Base-by-base conservation (phyloP, 768 basidiomycete genomes). In the Lactarius pseudohatsudake region DNA sequence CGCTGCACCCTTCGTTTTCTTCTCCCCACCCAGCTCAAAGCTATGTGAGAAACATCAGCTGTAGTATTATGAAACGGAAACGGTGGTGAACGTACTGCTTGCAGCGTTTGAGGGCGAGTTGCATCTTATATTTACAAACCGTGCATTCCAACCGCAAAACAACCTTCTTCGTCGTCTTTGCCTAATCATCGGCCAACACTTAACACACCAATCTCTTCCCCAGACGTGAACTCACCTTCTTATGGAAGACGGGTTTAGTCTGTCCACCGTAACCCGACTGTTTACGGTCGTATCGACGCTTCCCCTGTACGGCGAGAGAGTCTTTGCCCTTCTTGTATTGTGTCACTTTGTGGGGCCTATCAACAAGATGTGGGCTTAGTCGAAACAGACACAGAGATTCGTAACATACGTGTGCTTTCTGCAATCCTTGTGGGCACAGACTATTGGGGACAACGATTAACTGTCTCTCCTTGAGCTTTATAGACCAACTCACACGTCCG, bases 311-410 rank as follows among this genome's bases (percentile, higher is more conserved):
- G 77, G 92, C 92, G 70, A 96, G 81, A 67, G 97, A 98, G 77
- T 94, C 96, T 82, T 99, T 98, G 78, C 97, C 97, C 86, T 94
- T 97, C 90, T 99, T 99, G 87, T 98, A 99, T 79, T 99, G 96
- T 66, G 96, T 98, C 75, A 99, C 96, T 81, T 99, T 99, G 84
- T 98, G 96, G 66, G 96, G 96, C 70, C 93, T 95, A 62, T 59
- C 65, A 74, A 54, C 34, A 64, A 40, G 34, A 61, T 38, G 50
- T 60, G 66, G 64, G 58, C 53, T 61, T 65, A 64, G 54, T 13
- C 30, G 13, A 53, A 53, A 28, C 50, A 9, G n/a, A 22, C 13
- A 56, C 13, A 20, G 18, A 7, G 1, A 41, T 55, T 66, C 26
- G 9, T n/a, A 45, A 81, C 92, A 64, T 82, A 94, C 91, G 94